These are phyloP conservation scores for Vanderwaltozyma polyspora DNA, from an alignment of 805 yeast genomes.

Conservation along the genomic window DNA sequence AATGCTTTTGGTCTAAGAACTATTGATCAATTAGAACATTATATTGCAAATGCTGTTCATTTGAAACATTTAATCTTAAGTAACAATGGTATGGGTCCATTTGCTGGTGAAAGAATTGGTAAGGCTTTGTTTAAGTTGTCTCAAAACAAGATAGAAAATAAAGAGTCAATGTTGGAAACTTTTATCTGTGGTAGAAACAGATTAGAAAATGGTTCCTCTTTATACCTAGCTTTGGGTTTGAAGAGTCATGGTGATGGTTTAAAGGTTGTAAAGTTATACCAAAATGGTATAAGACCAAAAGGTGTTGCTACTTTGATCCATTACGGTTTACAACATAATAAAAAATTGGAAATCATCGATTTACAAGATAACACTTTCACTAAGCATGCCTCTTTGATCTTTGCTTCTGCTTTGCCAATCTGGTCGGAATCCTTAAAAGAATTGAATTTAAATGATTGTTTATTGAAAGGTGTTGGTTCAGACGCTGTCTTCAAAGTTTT, in stretches of 20 bases:
- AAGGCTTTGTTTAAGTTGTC: slow-evolving; percentile 68
- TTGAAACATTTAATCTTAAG: slow-evolving; percentile 79
- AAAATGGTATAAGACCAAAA: slow-evolving; percentile 92
- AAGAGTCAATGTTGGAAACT: slow-evolving; percentile 51
- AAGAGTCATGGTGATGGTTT: slow-evolving; percentile 61
- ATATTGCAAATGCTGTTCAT: slow-evolving; percentile 62
- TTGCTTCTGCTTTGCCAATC: slow-evolving; percentile 45
- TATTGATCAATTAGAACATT: slow-evolving; percentile 76
- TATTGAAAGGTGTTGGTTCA: slow-evolving; percentile 73
- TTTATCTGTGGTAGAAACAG: slow-evolving; percentile 96
- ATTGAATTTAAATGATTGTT: slow-evolving; percentile 79
- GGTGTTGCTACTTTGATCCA: slow-evolving; percentile 70
- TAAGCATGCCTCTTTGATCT: slow-evolving; percentile 45
- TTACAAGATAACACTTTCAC: slow-evolving; percentile 95
- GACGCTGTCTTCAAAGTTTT: slow-evolving; percentile 41
- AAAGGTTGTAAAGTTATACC: slow-evolving; percentile 70
- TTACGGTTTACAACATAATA: slow-evolving; percentile 58
- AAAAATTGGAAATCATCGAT: slow-evolving; percentile 57
- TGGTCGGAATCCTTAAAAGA: slow-evolving; percentile 63
- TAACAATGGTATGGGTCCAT: slow-evolving; percentile 97
- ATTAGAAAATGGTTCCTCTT: slow-evolving; percentile 87
- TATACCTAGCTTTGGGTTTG: slow-evolving; percentile 73
- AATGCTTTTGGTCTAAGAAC: slow-evolving; percentile 96
- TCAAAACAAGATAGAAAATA: slow-evolving; percentile 41
- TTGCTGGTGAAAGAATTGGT: slow-evolving; percentile 92